Evolutionary conservation across 2,329 filamentous ascomycete species (phyloP), one percentile per base, ranked within the genome.

Genomic region (Talaromyces sp.): DNA sequence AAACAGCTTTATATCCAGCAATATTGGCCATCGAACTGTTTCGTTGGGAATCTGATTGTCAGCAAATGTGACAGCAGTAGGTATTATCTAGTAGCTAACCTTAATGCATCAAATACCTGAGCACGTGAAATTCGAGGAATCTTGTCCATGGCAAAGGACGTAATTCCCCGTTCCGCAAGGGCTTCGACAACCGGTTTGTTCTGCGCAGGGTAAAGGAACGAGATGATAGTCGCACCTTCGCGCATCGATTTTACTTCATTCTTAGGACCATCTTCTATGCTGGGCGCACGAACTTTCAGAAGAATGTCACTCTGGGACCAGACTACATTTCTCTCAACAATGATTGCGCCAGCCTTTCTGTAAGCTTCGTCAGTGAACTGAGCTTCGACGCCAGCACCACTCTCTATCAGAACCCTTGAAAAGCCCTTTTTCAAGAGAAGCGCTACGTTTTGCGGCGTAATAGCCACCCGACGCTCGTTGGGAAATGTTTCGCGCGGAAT

Each of bases 21-120:
- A 96, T 96, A 66, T 96, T 96, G 60, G 91, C 91, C 91, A 96
- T 96, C 9, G 89, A 94, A 71, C 89, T 91, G 53, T 37, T 53
- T 28, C 9, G 19, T 40, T 25, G 25, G n/a, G n/a, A n/a, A 40
- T 37, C 45, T 22, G 6, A 11, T 31, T 2, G 41, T 59, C 15
- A 59, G 57, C 31, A 15, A 21, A 31, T 41, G 5, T 19, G 35
- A 8, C 17, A 17, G 4, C 31, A 28, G 5, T 1, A n/a, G 3
- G 3, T 10, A n/a, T 2, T 2, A 63, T 37, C 8, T 5, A 5
- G 4, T 11, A 19, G 7, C 64, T 36, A 56, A 71, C 70, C 70
- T 83, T 57, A 96, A 79, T 0, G 90, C 91, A 73, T 96, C 91
- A 66, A 95, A 96, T 0, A 89, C 86, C 70, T 96, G 91, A 1